Conservation (phyloP, 1,139 yeast genomes). For the Nakaseomyces nivariensis region DNA sequence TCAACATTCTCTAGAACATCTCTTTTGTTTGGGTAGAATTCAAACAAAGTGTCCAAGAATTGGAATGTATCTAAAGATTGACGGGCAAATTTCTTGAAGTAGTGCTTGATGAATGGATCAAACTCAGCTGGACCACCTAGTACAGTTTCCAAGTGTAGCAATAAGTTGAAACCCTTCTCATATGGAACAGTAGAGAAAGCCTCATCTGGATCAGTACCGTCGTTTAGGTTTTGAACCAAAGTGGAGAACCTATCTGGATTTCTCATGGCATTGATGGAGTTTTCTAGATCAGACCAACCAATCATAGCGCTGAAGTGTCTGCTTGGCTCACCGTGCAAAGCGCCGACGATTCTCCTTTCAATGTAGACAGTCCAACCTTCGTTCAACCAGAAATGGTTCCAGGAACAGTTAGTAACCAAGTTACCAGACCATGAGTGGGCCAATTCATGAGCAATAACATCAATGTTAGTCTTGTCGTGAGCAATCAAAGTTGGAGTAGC, state of each 20-base stretch:
- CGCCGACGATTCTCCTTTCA: slow-evolving; percentile 75
- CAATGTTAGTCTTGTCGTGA: slow-evolving; percentile 78
- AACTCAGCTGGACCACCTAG: slow-evolving; percentile 54
- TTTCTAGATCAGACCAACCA: slow-evolving; percentile 78
- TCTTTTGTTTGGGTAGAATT: slow-evolving; percentile 32
- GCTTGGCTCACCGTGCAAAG: slow-evolving; percentile 62
- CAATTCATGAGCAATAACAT: slow-evolving; percentile 83
- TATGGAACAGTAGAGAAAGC: slow-evolving; percentile 83
- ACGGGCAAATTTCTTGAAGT: slow-evolving; percentile 60
- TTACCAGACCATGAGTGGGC: slow-evolving; percentile 94
- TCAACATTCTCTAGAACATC: slow-evolving; percentile 52
- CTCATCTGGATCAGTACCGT: slow-evolving; percentile 73
- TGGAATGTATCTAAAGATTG: slow-evolving; percentile 72
- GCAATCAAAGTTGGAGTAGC: slow-evolving; percentile 85
- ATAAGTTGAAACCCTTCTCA: slow-evolving; percentile 78
- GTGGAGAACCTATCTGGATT: slow-evolving; percentile 45
- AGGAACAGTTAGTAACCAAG: slow-evolving; percentile 76
- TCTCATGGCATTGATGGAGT: slow-evolving; percentile 54
- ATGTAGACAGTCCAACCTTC: slow-evolving; percentile 95
- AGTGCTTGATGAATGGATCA: slow-evolving; percentile 71
- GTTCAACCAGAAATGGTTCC: slow-evolving; percentile 93
- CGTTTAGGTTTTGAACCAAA: slow-evolving; percentile 59
- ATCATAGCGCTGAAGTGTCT: slow-evolving; percentile 77
- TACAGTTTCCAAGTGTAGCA: slow-evolving; percentile 59
- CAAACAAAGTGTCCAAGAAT: slow-evolving; percentile 68